Evolutionary conservation across 805 yeast genomes (phyloP).

Genomic region (Candida ponderosae): DNA sequence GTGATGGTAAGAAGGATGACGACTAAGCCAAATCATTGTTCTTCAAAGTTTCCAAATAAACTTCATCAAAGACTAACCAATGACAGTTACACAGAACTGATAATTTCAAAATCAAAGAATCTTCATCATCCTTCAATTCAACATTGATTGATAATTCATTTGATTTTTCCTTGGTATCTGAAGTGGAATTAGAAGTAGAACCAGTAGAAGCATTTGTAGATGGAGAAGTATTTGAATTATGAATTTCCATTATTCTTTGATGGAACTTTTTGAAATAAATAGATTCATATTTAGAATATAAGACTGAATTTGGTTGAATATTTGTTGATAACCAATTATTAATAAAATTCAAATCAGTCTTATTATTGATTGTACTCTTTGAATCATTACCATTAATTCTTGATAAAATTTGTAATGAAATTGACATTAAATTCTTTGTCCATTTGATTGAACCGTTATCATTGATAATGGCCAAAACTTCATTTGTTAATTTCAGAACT

Average conservation of each 20-base stretch:
- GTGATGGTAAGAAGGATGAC: too few relatives aligned
- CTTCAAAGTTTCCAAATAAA: too few relatives aligned
- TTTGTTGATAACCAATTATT: slow-evolving; percentile 78
- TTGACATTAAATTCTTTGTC: slow-evolving; percentile 73
- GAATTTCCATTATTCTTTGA: slow-evolving; percentile 24
- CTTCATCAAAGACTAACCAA: neutral
- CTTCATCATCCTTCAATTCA: slow-evolving; percentile 5
- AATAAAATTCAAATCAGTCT: slow-evolving; percentile 38
- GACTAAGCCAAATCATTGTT: too few relatives aligned
- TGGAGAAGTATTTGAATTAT: slow-evolving; percentile 2
- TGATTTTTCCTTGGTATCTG: slow-evolving; percentile 15
- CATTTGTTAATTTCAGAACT: slow-evolving; percentile 41
- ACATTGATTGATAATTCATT: slow-evolving; percentile 20
- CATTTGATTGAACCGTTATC: slow-evolving; percentile 84
- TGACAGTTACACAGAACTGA: neutral
- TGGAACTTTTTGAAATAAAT: slow-evolving; percentile 47
- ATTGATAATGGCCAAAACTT: slow-evolving; percentile 73
- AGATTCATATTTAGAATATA: slow-evolving; percentile 68
- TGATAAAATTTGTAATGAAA: slow-evolving; percentile 60
- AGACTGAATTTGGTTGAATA: slow-evolving; percentile 74
- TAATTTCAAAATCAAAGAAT: slow-evolving; percentile 3
- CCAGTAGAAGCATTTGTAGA: neutral
- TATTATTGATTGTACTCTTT: slow-evolving; percentile 20
- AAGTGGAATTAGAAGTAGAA: slow-evolving; percentile 2
- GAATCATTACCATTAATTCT: slow-evolving; percentile 22